Base-by-base conservation (phyloP, 2,329 filamentous ascomycete species). In the Apiospora aurea region DNA sequence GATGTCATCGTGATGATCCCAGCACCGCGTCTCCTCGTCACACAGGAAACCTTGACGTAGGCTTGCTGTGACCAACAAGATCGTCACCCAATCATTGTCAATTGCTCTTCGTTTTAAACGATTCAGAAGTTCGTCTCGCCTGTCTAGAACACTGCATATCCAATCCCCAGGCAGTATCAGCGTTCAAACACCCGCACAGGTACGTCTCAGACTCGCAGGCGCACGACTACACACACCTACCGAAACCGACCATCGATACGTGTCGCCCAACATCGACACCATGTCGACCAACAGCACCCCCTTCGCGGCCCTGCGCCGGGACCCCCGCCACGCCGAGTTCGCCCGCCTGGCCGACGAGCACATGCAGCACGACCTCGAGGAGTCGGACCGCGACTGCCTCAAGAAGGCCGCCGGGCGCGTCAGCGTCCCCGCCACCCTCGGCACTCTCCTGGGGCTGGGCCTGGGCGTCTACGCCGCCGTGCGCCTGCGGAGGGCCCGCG, bases 391-490 rank as follows among this genome's bases (percentile, higher is more conserved):
- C 69, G 86, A 90, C 47, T 83, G 84, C 0, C 83, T 93, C 24
- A 82, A 85, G 61, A 83, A 80, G 24, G 91, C 91, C 6, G 89
- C 89, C 7, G 79, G 78, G 8, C 89, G 87, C 71, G 85, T 92
- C 41, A 84, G 85, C 11, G 84, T 82, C 0, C 87, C 89, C 76
- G 86, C 90, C 0, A 83, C 85, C 4, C 76, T 92, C 72, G 91
- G 91, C 46, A 90, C 90, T 1, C 77, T 89, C 7, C 73, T 90
- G 2, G 91, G 91, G 4, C 78, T 93, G 2, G 87, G 87, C 0
- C 82, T 93, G 0, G 90, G 90, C 4, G 74, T 90, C 29, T 87
- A 86, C 71, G 81, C 89, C 21, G 90, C 90, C 3, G 86, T 87
- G 74, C 84, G 90, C 13, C 78, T 93, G 14, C 85, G 91, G 51